Base-by-base conservation (phyloP, 495 filamentous ascomycete species). In the Schizothecium vesticola region DNA sequence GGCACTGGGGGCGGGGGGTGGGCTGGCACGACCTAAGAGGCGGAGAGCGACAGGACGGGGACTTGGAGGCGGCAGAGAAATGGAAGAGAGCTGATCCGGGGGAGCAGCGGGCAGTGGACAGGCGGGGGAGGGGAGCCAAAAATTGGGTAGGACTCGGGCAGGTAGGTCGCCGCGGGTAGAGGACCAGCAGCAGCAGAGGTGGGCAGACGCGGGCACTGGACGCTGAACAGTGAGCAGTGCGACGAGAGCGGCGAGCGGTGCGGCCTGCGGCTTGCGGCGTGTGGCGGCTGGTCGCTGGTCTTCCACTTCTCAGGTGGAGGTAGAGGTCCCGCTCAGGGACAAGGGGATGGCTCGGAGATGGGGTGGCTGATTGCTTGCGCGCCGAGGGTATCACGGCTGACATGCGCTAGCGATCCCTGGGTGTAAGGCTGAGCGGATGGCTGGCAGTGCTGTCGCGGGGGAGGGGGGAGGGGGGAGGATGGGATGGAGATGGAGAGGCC, bases 341-440 rank as follows among this genome's bases (percentile, higher is more conserved):
- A 36, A 62, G 24, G 66, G 58, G 19, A 51, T 51, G 43, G 8
- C 43, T 6, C 19, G 43, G 43, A 51, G 43, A 51, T 51, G 43
- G 43, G 43, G 43, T 51, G 43, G 43, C 43, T 51, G 43, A 51
- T n/a, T 51, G 43, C 36, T 51, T n/a, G 36, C 36, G 16, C 36
- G 36, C 19, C 43, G 43, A 51, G 43, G 43, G 43, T 51, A 51
- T 51, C 43, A 51, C 43, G 71, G 74, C 69, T 75, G 74, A 73
- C 59, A 26, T 58, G 64, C 65, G 64, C 71, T 70, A 69, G 61
- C n/a, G 62, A 69, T 65, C 25, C 66, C 64, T 63, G 63, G 65
- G 68, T 67, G 63, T 74, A 74, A 74, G 73, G 73, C 73, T 74
- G 73, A 74, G 72, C 63, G 43, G 28, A 23, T 25, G 23, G 67